phyloP scores from a whole-genome alignment of 306 rosid genomes.

The Lathyrus sativus region DNA sequence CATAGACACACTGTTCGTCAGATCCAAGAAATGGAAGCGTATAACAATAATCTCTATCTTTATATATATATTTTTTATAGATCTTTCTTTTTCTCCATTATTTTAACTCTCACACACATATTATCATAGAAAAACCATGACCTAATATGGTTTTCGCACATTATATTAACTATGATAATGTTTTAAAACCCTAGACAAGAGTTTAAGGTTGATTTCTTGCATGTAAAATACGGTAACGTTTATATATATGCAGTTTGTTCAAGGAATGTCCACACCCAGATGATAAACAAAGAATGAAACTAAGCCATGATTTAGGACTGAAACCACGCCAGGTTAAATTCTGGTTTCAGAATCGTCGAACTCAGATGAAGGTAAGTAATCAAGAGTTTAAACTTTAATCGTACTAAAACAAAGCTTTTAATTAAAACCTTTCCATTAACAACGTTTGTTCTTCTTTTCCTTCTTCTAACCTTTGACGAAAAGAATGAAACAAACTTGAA shows the following conservation, averaged over 20 bases:
- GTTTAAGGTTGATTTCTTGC: background rate
- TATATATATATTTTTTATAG: background rate
- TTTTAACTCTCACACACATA: background rate
- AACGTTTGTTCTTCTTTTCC: background rate
- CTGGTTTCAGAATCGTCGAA: conserved; percentile 98
- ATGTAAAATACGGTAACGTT: background rate
- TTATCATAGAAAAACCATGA: background rate
- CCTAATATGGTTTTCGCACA: background rate
- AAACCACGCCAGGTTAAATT: conserved; percentile 97
- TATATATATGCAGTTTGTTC: conserved; percentile 58
- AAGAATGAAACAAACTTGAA: background rate
- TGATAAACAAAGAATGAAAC: conserved; percentile 84
- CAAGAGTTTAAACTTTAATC: conserved; percentile 19
- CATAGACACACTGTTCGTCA: conserved; percentile 95
- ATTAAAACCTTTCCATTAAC: background rate
- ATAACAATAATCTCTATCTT: background rate
- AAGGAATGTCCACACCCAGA: conserved; percentile 99
- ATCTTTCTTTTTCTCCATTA: background rate
- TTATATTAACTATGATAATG: background rate
- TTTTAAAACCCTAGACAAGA: background rate
- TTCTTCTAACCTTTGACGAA: conserved; percentile 14
- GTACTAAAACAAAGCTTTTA: background rate
- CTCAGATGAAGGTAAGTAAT: conserved; percentile 79
- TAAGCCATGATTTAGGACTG: conserved; percentile 79
- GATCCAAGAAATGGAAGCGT: conserved; percentile 99